Evolutionary conservation across 768 basidiomycete species (phyloP).

Genomic region (Clitopilus hobsonii): DNA sequence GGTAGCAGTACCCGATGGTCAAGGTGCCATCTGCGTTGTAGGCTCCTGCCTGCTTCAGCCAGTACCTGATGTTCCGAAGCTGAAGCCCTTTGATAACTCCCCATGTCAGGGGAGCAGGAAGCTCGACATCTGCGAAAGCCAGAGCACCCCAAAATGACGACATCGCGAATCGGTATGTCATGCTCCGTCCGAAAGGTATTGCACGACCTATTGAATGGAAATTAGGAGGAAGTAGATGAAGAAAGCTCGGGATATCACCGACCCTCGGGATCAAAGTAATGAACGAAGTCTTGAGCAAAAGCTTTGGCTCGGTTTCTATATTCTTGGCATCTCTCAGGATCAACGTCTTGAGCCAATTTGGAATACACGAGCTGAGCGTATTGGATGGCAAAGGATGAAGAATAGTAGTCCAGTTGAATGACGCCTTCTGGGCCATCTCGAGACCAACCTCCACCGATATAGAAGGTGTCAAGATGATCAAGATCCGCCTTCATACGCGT

Average conservation of each 20-base stretch:
- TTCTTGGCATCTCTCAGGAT: constrained; percentile 60
- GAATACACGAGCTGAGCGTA: constrained; percentile 70
- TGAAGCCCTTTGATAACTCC: constrained; percentile 71
- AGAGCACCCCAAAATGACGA: constrained; percentile 75
- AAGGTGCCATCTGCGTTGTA: constrained; percentile 62
- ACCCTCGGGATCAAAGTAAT: constrained; percentile 75
- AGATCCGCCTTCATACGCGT: constrained; percentile 68
- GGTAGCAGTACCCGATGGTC: constrained; percentile 68
- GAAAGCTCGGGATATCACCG: constrained; percentile 5
- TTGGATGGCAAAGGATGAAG: constrained; percentile 76
- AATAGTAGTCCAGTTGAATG: constrained; percentile 76
- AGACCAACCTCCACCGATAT: constrained; percentile 73
- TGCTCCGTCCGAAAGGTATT: constrained; percentile 70
- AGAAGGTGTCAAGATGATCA: constrained; percentile 75
- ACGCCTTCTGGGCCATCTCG: constrained; percentile 75
- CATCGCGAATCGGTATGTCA: constrained; percentile 81
- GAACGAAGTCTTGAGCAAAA: constrained; percentile 67
- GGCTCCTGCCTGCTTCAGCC: constrained; percentile 60
- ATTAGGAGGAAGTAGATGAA: not conserved
- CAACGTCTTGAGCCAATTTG: constrained; percentile 55
- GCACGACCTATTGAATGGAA: constrained; percentile 53
- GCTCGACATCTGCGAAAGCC: constrained; percentile 66
- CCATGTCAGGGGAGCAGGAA: constrained; percentile 68
- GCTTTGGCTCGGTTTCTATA: constrained; percentile 57
- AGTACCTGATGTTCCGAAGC: constrained; percentile 68